A percentile compares a stretch with the other conserved stretches of the same genome.
These are phyloP conservation scores for Alternaria sp. DNA, from an alignment of 2,329 filamentous ascomycete species.

Conservation along the genomic window DNA sequence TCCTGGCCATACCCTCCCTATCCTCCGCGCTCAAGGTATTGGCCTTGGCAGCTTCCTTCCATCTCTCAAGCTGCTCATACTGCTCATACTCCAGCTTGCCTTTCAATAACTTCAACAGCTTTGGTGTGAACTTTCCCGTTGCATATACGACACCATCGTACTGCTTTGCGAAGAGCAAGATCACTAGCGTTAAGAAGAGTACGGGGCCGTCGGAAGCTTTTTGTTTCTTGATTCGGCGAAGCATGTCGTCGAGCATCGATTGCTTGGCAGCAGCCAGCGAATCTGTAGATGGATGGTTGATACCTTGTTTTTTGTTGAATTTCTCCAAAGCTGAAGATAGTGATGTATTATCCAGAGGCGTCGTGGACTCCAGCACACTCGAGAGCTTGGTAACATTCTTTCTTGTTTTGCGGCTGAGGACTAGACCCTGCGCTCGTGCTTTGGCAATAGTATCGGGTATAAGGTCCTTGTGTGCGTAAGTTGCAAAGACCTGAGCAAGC, in stretches of 20 bases:
- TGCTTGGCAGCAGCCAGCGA: slow-evolving; percentile 29
- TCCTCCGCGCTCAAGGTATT: slow-evolving; percentile 40
- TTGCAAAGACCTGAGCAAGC: slow-evolving; percentile 39
- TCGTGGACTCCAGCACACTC: slow-evolving; percentile 22
- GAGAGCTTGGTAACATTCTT: slow-evolving; percentile 42
- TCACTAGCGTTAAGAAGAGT: slow-evolving; percentile 46
- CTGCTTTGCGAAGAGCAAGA: slow-evolving; percentile 41
- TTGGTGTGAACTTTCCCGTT: slow-evolving; percentile 51
- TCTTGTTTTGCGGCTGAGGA: slow-evolving; percentile 38
- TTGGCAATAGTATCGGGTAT: slow-evolving; percentile 41
- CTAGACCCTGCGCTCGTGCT: slow-evolving; percentile 37
- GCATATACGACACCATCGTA: slow-evolving; percentile 47
- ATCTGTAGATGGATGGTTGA: slow-evolving; percentile 10
- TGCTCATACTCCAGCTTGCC: slow-evolving; percentile 22
- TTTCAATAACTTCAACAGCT: slow-evolving; percentile 47
- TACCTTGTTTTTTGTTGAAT: slow-evolving; percentile 43
- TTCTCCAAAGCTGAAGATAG: slow-evolving; percentile 33
- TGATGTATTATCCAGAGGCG: slow-evolving; percentile 9
- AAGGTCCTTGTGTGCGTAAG: slow-evolving; percentile 42
- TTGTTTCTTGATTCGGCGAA: slow-evolving; percentile 43
- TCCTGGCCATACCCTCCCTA: slow-evolving; percentile 40
- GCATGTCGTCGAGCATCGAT: slow-evolving; percentile 40
- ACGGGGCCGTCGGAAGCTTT: slow-evolving; percentile 43
- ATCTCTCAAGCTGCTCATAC: slow-evolving; percentile 41
- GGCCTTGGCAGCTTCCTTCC: slow-evolving; percentile 48